Conservation (phyloP, 106 monocot species). For the Iris macrosiphon region DNA sequence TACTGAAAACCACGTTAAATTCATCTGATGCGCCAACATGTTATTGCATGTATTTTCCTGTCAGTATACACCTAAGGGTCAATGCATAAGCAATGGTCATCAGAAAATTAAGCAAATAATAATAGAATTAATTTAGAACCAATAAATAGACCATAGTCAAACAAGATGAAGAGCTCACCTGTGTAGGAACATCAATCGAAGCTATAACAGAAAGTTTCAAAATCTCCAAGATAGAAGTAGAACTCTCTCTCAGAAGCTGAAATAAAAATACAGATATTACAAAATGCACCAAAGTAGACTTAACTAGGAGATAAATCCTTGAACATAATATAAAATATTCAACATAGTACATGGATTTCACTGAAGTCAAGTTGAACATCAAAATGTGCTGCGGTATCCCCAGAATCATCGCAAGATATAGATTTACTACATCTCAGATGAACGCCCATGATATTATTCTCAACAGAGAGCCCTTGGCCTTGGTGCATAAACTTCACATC, state of each 20-base stretch:
- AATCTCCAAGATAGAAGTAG: slow-evolving; percentile 66
- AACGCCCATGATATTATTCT: slow-evolving; percentile 75
- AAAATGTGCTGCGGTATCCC: slow-evolving; percentile 59
- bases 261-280: slow-evolving; percentile 20
- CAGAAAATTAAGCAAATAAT: no score
- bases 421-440: slow-evolving; percentile 53
- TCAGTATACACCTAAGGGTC: no score
- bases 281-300: slow-evolving; percentile 4
- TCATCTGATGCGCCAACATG: no score
- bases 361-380: slow-evolving; percentile 80
- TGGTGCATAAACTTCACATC: slow-evolving; percentile 65
- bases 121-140: no score
- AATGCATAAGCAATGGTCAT: no score
- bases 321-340: not conserved
- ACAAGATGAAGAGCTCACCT: slow-evolving; percentile 39
- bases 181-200: slow-evolving; percentile 77
- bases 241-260: slow-evolving; percentile 69
- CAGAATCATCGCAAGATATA: slow-evolving; percentile 49
- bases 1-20: no score
- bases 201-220: slow-evolving; percentile 61
- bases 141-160: not conserved
- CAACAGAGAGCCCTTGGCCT: slow-evolving; percentile 36
- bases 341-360: slow-evolving; percentile 81
- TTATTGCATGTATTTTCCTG: no score
- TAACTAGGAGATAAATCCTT: slow-evolving; percentile 1